Evolutionary conservation across 2,329 filamentous ascomycete genomes (phyloP).

Genomic region (Aspergillus udagawae): DNA sequence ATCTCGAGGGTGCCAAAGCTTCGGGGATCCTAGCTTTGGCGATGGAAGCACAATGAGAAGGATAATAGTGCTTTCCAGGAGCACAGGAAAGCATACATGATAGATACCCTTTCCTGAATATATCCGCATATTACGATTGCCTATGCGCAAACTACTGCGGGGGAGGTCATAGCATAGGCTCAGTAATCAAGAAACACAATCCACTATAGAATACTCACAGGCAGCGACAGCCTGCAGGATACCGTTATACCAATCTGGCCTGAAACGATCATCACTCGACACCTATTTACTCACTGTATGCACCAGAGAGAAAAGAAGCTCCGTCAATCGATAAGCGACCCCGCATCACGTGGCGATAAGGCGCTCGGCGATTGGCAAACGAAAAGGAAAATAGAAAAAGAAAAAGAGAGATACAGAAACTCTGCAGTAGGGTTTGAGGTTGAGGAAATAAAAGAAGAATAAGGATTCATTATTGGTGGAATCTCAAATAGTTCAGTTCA

Average conservation of each 20-base stretch:
- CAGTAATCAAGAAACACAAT: not conserved
- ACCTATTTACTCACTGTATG: not conserved
- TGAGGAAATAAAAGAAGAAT: no score
- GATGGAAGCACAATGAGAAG: conserved; percentile 11
- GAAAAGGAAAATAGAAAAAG: not conserved
- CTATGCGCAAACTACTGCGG: not conserved
- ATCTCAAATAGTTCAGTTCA: not conserved
- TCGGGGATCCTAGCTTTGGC: conserved; percentile 35
- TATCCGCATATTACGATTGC: conserved; percentile 2
- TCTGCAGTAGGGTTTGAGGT: no score
- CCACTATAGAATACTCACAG: not conserved
- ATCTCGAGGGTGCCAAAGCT: conserved; percentile 39
- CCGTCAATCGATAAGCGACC: conserved; percentile 13
- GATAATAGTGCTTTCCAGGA: not conserved
- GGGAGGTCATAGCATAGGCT: no score
- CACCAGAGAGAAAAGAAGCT: not conserved
- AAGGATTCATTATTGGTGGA: no score
- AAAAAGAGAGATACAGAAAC: not conserved
- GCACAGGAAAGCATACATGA: not conserved
- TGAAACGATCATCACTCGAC: not conserved
- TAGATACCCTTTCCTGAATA: conserved; percentile 12
- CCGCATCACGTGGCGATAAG: conserved; percentile 21
- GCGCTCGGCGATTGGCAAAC: conserved; percentile 3
- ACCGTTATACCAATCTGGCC: not conserved
- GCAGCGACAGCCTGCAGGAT: not conserved